Base-by-base conservation (phyloP, 2,329 filamentous ascomycete genomes). In the Drechslerella coelobrocha region DNA sequence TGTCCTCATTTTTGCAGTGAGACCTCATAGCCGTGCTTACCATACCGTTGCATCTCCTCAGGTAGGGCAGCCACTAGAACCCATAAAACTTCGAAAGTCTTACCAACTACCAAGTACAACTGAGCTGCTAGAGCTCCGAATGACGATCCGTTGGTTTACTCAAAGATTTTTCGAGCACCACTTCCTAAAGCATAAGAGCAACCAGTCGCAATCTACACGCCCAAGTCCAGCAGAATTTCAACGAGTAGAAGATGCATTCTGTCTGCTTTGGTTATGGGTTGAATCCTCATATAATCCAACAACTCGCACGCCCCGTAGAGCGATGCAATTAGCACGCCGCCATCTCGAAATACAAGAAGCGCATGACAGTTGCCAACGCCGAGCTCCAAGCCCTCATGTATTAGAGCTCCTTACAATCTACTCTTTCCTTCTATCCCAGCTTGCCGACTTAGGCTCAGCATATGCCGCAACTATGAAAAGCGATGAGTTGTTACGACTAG, bases 241-340 rank as follows among this genome's bases (percentile, higher is more conserved):
- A 2, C 23, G 41, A 14, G 24, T 60, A 14, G 41, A 60, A 6
- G n/a, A 19, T 26, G 55, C 55, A 10, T 60, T 50, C 19, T 50
- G 27, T 14, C 14, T 43, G 24, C 27, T 60, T 0, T 60, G 55
- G 55, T 24, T 60, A 9, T 60, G 55, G 55, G 50, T 60, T 27
- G 55, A 60, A 24, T 1, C 19, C 8, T 24, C 53, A 2, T 59
- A 48, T 23, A 26, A 59, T 1, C 8, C 6, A 56, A 17, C 4
- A 19, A 21, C 5, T 37, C 34, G 4, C 7, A 12, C 6, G 6
- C 12, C 29, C 6, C 7, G 12, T 12, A 34, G 12, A 34, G 29
- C 29, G 29, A 6, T 7, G 29, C n/a, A n/a, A n/a, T n/a, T 39
- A 5, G 34, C 34, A n/a, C 34, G 34, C 34, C 4, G 34, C 2